Conservation (phyloP, 2,329 filamentous ascomycete genomes). For the Fusarium sp. region DNA sequence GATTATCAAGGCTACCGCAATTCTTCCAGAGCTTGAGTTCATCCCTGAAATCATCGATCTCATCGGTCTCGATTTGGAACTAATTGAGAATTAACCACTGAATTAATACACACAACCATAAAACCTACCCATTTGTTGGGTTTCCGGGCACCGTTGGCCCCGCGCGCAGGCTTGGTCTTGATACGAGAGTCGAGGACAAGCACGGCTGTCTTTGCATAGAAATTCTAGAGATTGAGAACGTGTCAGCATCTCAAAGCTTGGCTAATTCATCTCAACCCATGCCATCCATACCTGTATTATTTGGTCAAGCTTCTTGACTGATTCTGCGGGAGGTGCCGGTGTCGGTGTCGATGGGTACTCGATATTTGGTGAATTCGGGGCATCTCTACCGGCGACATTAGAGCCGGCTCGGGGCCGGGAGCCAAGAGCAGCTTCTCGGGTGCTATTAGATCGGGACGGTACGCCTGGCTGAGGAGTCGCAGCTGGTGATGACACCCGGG, state of each 20-base stretch:
- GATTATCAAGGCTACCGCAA: conserved; percentile 80
- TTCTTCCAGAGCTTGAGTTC: conserved; percentile 85
- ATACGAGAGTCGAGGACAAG: conserved; percentile 86
- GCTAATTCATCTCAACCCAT: background rate
- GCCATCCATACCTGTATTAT: conserved; percentile 80
- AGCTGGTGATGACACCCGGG: conserved; percentile 79
- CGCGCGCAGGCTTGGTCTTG: conserved; percentile 68
- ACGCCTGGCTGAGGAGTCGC: conserved; percentile 76
- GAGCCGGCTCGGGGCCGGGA: conserved; percentile 61
- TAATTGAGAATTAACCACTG: conserved; percentile 56
- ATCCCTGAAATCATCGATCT: conserved; percentile 88
- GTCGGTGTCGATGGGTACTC: conserved; percentile 55
- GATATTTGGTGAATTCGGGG: conserved; percentile 63
- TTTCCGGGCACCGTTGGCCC: conserved; percentile 63
- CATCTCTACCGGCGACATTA: conserved; percentile 58
- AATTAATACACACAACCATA: background rate
- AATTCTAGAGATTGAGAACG: conserved; percentile 74
- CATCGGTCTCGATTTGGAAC: conserved; percentile 96
- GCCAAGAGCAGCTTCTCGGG: conserved; percentile 70
- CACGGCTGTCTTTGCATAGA: conserved; percentile 88
- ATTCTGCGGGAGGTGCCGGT: conserved; percentile 71
- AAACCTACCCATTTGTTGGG: conserved; percentile 87
- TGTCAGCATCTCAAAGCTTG: conserved; percentile 25
- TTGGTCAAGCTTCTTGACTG: conserved; percentile 86
- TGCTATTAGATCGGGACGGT: conserved; percentile 78